Evolutionary conservation across 768 basidiomycete species (phyloP).

Genomic region (Phaeotremella skinneri): DNA sequence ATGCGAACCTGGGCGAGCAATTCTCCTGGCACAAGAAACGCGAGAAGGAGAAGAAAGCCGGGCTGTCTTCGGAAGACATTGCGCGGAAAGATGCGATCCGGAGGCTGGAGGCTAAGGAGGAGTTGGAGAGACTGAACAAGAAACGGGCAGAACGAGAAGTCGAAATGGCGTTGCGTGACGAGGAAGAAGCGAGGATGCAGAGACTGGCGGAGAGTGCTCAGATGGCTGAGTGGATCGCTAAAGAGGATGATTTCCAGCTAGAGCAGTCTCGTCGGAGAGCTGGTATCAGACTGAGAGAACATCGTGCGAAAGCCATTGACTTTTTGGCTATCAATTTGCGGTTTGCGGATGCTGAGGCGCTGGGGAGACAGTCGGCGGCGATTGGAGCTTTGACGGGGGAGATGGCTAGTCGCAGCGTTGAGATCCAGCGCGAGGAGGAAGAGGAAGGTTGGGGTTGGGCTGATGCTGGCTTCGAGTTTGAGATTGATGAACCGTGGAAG

Average conservation of each 20-base stretch:
- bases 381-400: slow-evolving; percentile 31
- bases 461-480: slow-evolving; percentile 89
- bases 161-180: slow-evolving; percentile 81
- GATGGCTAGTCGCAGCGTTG: slow-evolving; percentile 40
- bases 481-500: slow-evolving; percentile 96
- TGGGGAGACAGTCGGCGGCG: slow-evolving; percentile 33
- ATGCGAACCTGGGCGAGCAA: slow-evolving; percentile 90
- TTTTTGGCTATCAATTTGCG: slow-evolving; percentile 93
- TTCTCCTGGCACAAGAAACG: slow-evolving; percentile 99
- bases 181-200: slow-evolving; percentile 86
- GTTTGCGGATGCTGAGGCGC: slow-evolving; percentile 64
- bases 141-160: slow-evolving; percentile 88
- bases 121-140: slow-evolving; percentile 84
- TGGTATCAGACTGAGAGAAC: slow-evolving; percentile 90
- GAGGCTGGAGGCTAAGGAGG: slow-evolving; percentile 87
- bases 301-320: slow-evolving; percentile 97
- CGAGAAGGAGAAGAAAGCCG: slow-evolving; percentile 89
- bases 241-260: slow-evolving; percentile 95
- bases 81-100: slow-evolving; percentile 75
- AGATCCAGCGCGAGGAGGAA: slow-evolving; percentile 64
- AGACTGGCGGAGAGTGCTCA: slow-evolving; percentile 89
- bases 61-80: slow-evolving; percentile 73
- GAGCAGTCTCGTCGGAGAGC: slow-evolving; percentile 89
- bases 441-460: slow-evolving; percentile 66
- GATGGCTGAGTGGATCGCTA: slow-evolving; percentile 96